Evolutionary conservation across 495 filamentous ascomycete species (phyloP), one percentile per base, ranked within the genome.

Genomic region (Melanomma pulvis-pyrius): DNA sequence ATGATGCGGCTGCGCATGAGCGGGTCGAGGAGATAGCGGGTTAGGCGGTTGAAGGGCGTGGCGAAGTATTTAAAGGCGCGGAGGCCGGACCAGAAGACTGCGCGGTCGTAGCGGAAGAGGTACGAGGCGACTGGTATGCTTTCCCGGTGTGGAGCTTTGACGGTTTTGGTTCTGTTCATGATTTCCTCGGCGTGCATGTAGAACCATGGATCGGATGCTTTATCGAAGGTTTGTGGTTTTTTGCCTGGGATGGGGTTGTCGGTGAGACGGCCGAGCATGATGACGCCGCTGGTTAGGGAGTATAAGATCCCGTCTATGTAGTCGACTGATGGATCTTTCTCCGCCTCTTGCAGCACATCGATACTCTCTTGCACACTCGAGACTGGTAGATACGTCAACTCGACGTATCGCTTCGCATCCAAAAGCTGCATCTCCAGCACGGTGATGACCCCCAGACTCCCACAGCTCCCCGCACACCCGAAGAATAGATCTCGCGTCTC

Each of bases 71-170:
- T 66, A 70, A 84, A 87, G 15, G 82, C 84, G 11, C 80, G 79
- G 21, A 73, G 66, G 29, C 83, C 82, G 17, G 83, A 79, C 78
- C 85, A 87, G 73, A 87, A 88, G 3, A 78, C 84, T 26, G 84
- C 84, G 1, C 86, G 82, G 68, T 88, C 85, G 70, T 88, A 87
- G 2, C 86, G 82, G 74, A 88, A 87, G 29, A 87, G 80, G 61
- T 88, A 87, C 29, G 85, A 81, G 6, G 72, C 73, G 19, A 85
- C 72, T 5, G 85, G 85, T 34, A 86, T 80, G 19, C 71, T 71
- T 50, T 88, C 82, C 30, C 61, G 77, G 57, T 59, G 76, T 76
- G 55, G 34, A 1, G 0, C 24, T 24, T 34, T 30, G 8, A 44
- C 25, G 22, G 29, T 8, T 11, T 34, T n/a, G 25, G 24, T 59